Evolutionary conservation across 805 yeast genomes (phyloP), one percentile per base, ranked within the genome.

Genomic region (Diddensiella caesifluorescens): DNA sequence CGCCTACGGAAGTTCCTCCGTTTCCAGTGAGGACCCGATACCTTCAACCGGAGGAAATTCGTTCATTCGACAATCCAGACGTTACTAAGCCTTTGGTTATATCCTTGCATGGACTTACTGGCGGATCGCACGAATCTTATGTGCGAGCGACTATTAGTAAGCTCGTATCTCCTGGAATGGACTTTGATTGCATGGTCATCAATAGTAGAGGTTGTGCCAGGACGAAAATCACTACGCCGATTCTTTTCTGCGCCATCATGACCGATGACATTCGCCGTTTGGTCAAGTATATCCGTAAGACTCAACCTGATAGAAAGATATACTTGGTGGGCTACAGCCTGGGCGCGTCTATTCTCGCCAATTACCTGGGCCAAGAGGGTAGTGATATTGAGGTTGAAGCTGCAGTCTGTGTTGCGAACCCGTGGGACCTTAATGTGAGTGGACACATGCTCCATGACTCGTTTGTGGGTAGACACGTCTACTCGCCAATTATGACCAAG

Each of bases 91-190:
- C 94, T 2, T 66, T 86, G 54, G 65, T 82, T 13, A 71, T 85
- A 22, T 63, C 75, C 2, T 61, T 83, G 31, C 95, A 86, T 56
- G 95, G 95, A 0, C 71, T 85, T 28, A 80, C 84, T 1, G 95
- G 95, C 4, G 92, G 95, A 0, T 79, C 89, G n/a, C 83, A 80
- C 48, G 95, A 85, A 57, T 70, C 83, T 4, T 78, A 85, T 55
- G 77, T 85, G 31, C 70, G 92, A 19, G 71, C 83, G 42, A 27
- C 44, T 13, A 38, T 49, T 22, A 31, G 38, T 16, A 50, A 43
- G 34, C 21, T 57, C 18, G 16, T 31, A 16, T n/a, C 15, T 12
- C 35, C 28, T 5, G 41, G 56, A 53, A 43, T 49, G 13, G 63
- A 66, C 1, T 81, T 83, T 68, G 89, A 81, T 48, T 69, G 75